Evolutionary conservation across 257 asterid species (phyloP).

Genomic region (Oldenlandia corymbosa): DNA sequence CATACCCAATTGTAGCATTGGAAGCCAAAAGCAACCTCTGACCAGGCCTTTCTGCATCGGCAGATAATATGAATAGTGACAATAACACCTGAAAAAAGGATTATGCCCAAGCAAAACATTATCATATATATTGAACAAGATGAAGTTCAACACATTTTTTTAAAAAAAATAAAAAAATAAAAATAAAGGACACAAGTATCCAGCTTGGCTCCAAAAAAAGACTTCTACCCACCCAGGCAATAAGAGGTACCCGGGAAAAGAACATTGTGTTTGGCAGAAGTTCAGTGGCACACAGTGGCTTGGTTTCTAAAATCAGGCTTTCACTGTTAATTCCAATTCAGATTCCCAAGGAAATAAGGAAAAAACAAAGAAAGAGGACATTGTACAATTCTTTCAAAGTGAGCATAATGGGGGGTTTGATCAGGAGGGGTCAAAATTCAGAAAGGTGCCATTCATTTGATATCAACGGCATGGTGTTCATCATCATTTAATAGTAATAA

Average conservation of each 20-base stretch:
- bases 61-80: slow-evolving; percentile 25
- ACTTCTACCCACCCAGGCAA: not conserved
- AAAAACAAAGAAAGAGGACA: not conserved
- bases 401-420: no score
- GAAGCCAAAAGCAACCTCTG: slow-evolving; percentile 38
- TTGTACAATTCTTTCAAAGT: not conserved
- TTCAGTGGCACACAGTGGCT: not conserved
- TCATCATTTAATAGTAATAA: no score
- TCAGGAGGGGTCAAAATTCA: no score
- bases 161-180: not conserved
- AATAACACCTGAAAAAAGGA: slow-evolving; percentile 40
- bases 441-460: no score
- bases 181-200: not conserved
- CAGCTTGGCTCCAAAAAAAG: not conserved
- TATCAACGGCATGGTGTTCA: no score
- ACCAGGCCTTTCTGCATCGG: slow-evolving; percentile 35
- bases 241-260: not conserved
- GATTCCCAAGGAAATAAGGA: no score
- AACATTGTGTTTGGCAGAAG: not conserved
- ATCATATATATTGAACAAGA: not conserved
- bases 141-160: no score
- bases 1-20: slow-evolving; percentile 43
- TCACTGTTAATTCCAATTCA: no score
- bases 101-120: not conserved
- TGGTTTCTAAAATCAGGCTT: no score